Base-by-base conservation (phyloP, 2,329 filamentous ascomycete genomes). In the Cyphellophora europaea region DNA sequence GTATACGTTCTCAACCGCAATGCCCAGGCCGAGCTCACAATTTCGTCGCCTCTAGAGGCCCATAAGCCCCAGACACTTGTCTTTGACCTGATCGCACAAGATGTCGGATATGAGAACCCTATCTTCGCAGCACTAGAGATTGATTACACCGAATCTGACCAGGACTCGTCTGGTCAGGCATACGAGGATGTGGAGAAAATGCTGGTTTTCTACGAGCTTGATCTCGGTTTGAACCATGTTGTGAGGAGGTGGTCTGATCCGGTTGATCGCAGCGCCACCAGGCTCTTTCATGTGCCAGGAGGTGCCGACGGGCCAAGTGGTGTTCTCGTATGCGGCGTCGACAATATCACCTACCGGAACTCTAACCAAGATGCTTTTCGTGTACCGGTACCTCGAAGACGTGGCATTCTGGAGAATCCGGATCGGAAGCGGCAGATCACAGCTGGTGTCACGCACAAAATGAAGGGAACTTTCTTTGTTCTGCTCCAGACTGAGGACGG, bases 1-100 rank as follows among this genome's bases (percentile, higher is more conserved):
- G 91, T 98, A 49, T 99, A 98, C 62, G 89, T 98, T 52, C 71
- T 98, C 49, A 96, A 96, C 61, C 81, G 93, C 47, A 93, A 94
- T 62, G 76, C 87, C 3, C 86, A 96, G 61, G 88, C 88, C 12
- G 85, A 94, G 58, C 76, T 98, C 51, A 93, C 88, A 27, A 98
- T 98, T 33, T 98, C 91, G 4, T 98, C 91, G 11, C 91, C 91
- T 1, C 72, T 98, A 12, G 93, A 98, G 62, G 93, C 91, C 2
- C 89, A 98, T 62, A 93, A 91, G 58, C 78, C 86, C 10, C 86
- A 89, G 41, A 89, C 89, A 2, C 63, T 98, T 32, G 88, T 96
- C 15, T 85, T 94, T 49, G 82, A 84, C 18, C 70, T 96, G 51
- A 81, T 85, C 15, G 85, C 86, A 1, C 65, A 98, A 28, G 93